phyloP scores from a whole-genome alignment of 2,329 filamentous ascomycete genomes.

The Aspergillus novoparasiticus region DNA sequence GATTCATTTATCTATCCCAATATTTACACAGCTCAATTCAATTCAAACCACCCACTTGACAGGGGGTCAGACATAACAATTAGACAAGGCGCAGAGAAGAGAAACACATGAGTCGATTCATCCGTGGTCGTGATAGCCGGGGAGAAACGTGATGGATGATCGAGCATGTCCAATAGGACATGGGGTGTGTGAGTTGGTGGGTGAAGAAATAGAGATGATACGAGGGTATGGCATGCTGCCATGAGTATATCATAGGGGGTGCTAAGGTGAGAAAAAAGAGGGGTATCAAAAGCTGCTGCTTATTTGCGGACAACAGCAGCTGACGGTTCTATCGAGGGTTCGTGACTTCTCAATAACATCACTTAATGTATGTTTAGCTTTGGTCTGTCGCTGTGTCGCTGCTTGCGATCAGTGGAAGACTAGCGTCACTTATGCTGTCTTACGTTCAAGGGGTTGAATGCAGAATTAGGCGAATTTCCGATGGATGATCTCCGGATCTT shows the following conservation, averaged over 20 bases:
- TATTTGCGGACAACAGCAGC: slow-evolving; percentile 7
- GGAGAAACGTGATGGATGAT: not conserved
- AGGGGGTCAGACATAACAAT: not conserved
- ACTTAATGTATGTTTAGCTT: slow-evolving; percentile 2
- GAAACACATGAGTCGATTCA: not conserved
- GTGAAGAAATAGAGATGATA: not conserved
- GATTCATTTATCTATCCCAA: slow-evolving; percentile 9
- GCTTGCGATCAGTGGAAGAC: not conserved
- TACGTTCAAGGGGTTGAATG: not conserved
- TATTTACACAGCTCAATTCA: slow-evolving; percentile 9
- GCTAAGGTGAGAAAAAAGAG: slow-evolving; percentile 11
- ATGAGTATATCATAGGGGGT: not conserved
- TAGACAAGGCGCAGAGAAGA: not conserved
- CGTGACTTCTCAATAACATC: slow-evolving; percentile 10
- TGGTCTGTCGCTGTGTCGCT: not conserved
- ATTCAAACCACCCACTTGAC: not conserved
- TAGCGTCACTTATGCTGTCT: not conserved
- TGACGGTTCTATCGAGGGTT: not conserved
- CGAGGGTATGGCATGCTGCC: not conserved
- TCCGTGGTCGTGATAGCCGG: not conserved
- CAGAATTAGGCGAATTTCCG: slow-evolving; percentile 81
- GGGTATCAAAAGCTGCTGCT: slow-evolving; percentile 35
- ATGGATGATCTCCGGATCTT: slow-evolving; percentile 98
- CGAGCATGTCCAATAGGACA: not conserved
- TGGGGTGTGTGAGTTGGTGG: not conserved